Evolutionary conservation across 805 yeast genomes (phyloP).

Genomic region (Candida orba): DNA sequence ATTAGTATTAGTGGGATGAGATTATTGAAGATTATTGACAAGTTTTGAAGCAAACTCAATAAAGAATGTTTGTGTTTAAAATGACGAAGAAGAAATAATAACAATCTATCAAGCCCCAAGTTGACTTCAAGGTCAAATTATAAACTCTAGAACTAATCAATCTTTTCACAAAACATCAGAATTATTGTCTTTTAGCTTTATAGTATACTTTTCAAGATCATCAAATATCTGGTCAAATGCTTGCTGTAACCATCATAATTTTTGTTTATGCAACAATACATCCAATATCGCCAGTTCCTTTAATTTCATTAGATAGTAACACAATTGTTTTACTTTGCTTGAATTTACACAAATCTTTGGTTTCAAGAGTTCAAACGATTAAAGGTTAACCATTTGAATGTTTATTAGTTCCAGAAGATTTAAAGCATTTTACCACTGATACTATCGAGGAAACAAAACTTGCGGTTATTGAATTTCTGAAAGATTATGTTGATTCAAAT

Average conservation of each 20-base stretch:
- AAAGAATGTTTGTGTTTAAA: conserved; percentile 9
- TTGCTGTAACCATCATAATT: conserved; percentile 14
- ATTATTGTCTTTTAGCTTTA: conserved; percentile 5
- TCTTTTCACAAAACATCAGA: conserved; percentile 12
- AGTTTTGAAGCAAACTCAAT: conserved; percentile 13
- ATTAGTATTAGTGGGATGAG: conserved; percentile 15
- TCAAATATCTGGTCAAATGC: conserved; percentile 11
- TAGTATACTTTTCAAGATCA: neutral
- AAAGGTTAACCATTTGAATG: neutral
- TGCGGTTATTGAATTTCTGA: conserved; percentile 13
- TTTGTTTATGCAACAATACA: conserved; percentile 17
- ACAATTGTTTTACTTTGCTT: conserved; percentile 11
- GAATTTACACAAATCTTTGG: conserved; percentile 7
- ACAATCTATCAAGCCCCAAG: neutral
- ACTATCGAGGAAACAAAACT: conserved; percentile 2
- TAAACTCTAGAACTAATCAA: conserved; percentile 10
- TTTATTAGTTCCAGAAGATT: too few relatives aligned
- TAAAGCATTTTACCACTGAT: conserved; percentile 7
- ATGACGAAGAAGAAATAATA: conserved; percentile 6
- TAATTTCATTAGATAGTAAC: conserved; percentile 7
- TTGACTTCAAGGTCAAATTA: neutral
- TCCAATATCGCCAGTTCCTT: conserved; percentile 13
- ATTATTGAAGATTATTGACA: conserved; percentile 17
- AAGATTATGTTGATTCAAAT: conserved; percentile 6
- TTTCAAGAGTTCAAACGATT: conserved; percentile 3